phyloP scores from a whole-genome alignment of 192 early-diverging fungal species.

The Thamnidium elegans region DNA sequence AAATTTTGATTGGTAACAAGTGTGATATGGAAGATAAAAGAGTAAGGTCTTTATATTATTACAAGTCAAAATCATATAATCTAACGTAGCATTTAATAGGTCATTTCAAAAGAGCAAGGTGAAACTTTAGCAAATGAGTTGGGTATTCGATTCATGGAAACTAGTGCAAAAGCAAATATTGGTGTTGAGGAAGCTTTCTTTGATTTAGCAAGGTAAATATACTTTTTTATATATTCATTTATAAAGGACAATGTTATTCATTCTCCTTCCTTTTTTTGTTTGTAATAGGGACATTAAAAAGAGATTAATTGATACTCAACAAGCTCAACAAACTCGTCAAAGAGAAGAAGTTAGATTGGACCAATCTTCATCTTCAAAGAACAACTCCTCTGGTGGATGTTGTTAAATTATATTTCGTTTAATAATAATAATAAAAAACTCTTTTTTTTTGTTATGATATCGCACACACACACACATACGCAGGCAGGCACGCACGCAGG shows the following conservation, averaged over 20 bases:
- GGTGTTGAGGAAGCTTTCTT: slow-evolving; percentile 98
- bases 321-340: slow-evolving; percentile 40
- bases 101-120: slow-evolving; percentile 93
- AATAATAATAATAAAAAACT: no score
- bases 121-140: slow-evolving; percentile 91
- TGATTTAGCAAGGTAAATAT: slow-evolving; percentile 77
- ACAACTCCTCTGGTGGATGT: background rate
- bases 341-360: slow-evolving; percentile 36
- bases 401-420: background rate
- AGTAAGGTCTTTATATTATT: slow-evolving; percentile 26
- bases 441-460: background rate
- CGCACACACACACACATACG: no score
- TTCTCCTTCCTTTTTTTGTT: no score
- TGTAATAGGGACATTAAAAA: slow-evolving; percentile 90
- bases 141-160: slow-evolving; percentile 94
- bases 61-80: background rate
- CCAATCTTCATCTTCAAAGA: slow-evolving; percentile 8
- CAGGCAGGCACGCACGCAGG: no score
- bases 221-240: background rate
- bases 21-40: slow-evolving; percentile 97
- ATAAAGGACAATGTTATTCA: slow-evolving; percentile 3
- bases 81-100: background rate
- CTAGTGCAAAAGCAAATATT: slow-evolving; percentile 98
- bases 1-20: slow-evolving; percentile 99
- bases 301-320: slow-evolving; percentile 89